Conservation (phyloP, 768 basidiomycete genomes). For the Lactarius deliciosus region DNA sequence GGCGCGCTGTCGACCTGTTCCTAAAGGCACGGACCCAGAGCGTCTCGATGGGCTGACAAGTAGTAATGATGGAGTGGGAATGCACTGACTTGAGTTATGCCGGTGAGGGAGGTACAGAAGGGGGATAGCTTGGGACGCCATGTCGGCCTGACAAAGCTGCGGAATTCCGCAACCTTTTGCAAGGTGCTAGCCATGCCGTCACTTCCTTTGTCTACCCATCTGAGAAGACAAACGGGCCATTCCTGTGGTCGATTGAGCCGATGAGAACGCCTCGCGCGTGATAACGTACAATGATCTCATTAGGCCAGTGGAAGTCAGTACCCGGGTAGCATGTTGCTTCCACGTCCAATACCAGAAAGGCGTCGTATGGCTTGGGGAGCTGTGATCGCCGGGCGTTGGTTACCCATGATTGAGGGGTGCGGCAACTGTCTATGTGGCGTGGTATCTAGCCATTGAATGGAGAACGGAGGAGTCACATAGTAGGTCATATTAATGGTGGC, state of each 20-base stretch:
- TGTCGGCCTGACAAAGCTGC: constrained; percentile 82
- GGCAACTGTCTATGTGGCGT: constrained; percentile 1
- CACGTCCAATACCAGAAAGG: constrained; percentile 85
- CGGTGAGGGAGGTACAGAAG: constrained; percentile 87
- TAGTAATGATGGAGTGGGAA: constrained; percentile 8
- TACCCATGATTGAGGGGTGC: constrained; percentile 3
- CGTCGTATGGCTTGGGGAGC: constrained; percentile 60
- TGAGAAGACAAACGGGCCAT: constrained; percentile 87
- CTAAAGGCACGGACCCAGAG: constrained; percentile 42
- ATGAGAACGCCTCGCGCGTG: constrained; percentile 5
- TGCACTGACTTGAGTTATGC: constrained; percentile 81
- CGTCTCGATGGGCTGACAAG: neutral
- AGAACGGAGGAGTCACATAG: constrained; percentile 6
- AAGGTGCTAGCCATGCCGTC: constrained; percentile 56
- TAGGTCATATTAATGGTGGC: constrained; percentile 21
- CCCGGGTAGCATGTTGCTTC: constrained; percentile 79
- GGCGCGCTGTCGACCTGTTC: constrained; percentile 79
- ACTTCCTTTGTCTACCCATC: constrained; percentile 66
- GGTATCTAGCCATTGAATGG: constrained; percentile 12
- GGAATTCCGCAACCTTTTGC: constrained; percentile 77
- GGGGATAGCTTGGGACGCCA: constrained; percentile 79
- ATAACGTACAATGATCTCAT: constrained; percentile 87
- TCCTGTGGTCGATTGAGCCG: constrained; percentile 52
- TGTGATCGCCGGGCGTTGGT: constrained; percentile 8
- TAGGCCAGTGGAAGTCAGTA: constrained; percentile 77